Conservation (phyloP, 495 filamentous ascomycete species). For the Rhypophila decipiens region DNA sequence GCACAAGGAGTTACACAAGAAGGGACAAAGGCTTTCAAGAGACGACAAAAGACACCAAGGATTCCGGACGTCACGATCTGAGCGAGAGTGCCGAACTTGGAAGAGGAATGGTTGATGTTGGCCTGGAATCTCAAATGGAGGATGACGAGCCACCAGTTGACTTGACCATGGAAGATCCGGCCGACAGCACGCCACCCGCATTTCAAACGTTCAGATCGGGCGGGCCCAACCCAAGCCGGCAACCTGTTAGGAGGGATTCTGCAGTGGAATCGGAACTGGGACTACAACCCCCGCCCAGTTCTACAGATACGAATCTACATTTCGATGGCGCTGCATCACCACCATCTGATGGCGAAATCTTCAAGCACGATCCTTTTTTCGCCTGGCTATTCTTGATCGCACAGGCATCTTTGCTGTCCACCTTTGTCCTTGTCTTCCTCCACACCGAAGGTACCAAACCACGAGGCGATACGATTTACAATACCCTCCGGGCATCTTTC, state of each 20-base stretch:
- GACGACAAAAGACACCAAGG: slow-evolving; percentile 41
- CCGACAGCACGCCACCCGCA: slow-evolving; percentile 66
- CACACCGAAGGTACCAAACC: slow-evolving; percentile 64
- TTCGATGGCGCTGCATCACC: slow-evolving; percentile 12
- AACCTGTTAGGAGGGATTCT: slow-evolving; percentile 19
- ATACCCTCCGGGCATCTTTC: slow-evolving; percentile 77
- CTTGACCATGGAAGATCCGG: slow-evolving; percentile 46
- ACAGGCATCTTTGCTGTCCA: slow-evolving; percentile 74
- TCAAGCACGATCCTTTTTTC: slow-evolving; percentile 79
- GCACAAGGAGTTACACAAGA: slow-evolving; percentile 34
- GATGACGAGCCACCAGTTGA: slow-evolving; percentile 55
- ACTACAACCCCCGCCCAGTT: slow-evolving; percentile 13
- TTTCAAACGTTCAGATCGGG: slow-evolving; percentile 70
- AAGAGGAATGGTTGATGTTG: slow-evolving; percentile 79
- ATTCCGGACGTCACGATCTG: slow-evolving; percentile 19
- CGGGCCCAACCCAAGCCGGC: slow-evolving; percentile 10
- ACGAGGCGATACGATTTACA: slow-evolving; percentile 84
- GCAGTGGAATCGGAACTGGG: slow-evolving; percentile 23
- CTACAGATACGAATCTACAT: slow-evolving; percentile 16
- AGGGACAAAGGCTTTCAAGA: slow-evolving; percentile 15
- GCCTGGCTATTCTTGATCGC: slow-evolving; percentile 84
- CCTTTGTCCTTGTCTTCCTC: slow-evolving; percentile 79
- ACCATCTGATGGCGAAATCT: slow-evolving; percentile 38
- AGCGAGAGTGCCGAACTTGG: slow-evolving; percentile 51
- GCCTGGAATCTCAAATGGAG: slow-evolving; percentile 61